Evolutionary conservation across 805 yeast species (phyloP).

Genomic region (Wickerhamomyces ciferrii): DNA sequence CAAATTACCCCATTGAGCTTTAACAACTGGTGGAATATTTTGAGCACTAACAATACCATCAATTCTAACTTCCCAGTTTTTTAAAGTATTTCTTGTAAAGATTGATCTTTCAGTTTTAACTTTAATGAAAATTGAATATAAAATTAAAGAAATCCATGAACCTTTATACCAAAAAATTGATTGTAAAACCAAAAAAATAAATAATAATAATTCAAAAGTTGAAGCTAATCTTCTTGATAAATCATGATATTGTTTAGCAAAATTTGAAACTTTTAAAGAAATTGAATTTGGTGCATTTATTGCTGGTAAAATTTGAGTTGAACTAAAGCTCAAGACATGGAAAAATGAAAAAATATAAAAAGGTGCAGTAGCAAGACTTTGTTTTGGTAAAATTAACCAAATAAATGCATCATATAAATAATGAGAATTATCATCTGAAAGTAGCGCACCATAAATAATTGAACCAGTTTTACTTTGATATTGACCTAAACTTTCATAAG

Average conservation of each 20-base stretch:
- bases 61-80: constrained; percentile 61
- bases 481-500: constrained; percentile 47
- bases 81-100: constrained; percentile 64
- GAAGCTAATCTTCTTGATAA: constrained; percentile 55
- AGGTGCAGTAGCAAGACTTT: constrained; percentile 63
- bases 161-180: constrained; percentile 55
- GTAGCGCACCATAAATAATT: constrained; percentile 22
- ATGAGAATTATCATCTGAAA: constrained; percentile 66
- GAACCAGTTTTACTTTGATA: constrained; percentile 18
- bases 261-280: constrained; percentile 29
- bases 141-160: constrained; percentile 53
- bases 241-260: constrained; percentile 53
- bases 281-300: constrained; percentile 25
- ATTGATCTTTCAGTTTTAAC: constrained; percentile 72
- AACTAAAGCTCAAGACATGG: constrained; percentile 72
- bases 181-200: constrained; percentile 41
- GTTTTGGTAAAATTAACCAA: constrained; percentile 54
- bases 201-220: constrained; percentile 43
- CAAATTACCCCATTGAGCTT: constrained; percentile 42
- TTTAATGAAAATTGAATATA: constrained; percentile 63
- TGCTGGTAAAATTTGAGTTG: constrained; percentile 63
- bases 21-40: constrained; percentile 43
- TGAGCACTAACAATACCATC: constrained; percentile 54
- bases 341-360: constrained; percentile 74
- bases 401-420: constrained; percentile 55